These are phyloP conservation scores for Dryas drummondii DNA, from an alignment of 306 rosid genomes.

Conservation along the genomic window DNA sequence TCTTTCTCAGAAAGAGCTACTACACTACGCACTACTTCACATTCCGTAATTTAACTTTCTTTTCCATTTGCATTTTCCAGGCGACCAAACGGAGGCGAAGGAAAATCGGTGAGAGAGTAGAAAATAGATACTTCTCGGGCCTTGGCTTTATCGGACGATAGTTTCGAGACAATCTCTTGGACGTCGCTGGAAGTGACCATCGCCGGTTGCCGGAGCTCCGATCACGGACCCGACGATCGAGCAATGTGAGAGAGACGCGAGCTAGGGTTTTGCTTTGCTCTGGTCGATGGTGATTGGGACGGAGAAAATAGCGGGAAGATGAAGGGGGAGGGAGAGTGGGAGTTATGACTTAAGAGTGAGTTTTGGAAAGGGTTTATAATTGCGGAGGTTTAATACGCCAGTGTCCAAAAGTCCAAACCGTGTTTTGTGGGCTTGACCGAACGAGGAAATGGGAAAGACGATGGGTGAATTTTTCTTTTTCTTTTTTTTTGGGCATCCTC, in stretches of 20 bases:
- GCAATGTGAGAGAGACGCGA: neutral
- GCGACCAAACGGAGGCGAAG: conserved; percentile 9
- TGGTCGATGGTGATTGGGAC: neutral
- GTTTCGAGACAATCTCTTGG: conserved; percentile 69
- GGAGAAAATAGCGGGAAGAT: conserved; percentile 8
- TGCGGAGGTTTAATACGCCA: neutral
- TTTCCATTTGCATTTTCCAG: conserved; percentile 11
- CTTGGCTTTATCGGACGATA: conserved; percentile 81
- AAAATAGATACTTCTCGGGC: conserved; percentile 66
- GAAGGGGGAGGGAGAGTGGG: neutral
- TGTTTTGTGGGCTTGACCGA: neutral
- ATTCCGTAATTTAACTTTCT: conserved; percentile 3
- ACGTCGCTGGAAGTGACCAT: conserved; percentile 68
- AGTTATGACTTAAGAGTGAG: neutral
- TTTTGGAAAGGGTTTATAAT: neutral
- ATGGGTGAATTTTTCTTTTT: neutral
- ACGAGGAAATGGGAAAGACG: neutral
- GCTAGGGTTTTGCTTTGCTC: neutral
- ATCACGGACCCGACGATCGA: neutral
- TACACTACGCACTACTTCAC: neutral
- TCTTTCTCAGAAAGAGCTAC: too few species aligned
- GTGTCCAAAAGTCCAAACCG: neutral
- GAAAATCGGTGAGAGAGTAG: conserved; percentile 15
- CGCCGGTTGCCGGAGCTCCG: conserved; percentile 35
- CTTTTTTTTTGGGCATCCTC: too few species aligned